These are phyloP conservation scores for Lantana camara DNA, from an alignment of 257 asterid genomes.

Conservation along the genomic window DNA sequence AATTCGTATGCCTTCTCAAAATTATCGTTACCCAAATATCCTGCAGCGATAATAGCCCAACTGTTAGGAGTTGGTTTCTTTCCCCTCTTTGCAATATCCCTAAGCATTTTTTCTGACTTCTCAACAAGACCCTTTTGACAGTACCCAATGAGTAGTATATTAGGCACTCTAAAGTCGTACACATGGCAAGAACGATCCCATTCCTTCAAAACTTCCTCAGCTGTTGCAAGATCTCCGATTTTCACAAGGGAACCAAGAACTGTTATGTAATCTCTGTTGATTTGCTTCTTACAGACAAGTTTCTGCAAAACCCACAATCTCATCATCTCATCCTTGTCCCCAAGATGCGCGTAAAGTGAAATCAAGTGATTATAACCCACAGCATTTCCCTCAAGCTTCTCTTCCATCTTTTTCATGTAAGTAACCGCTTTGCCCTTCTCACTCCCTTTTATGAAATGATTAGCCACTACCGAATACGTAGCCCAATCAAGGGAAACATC, in stretches of 20 bases:
- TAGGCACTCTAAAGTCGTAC: conserved; percentile 57
- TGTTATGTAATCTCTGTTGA: conserved; percentile 59
- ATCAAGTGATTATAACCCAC: conserved; percentile 62
- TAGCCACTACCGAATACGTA: conserved; percentile 53
- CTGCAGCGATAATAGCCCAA: conserved; percentile 58
- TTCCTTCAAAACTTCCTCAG: conserved; percentile 46
- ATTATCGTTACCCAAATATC: conserved; percentile 38
- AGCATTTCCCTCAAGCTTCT: conserved; percentile 42
- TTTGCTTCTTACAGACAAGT: conserved; percentile 52
- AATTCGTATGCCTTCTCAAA: conserved; percentile 56
- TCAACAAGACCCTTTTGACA: conserved; percentile 52
- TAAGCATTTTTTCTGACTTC: conserved; percentile 51
- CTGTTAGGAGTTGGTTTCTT: conserved; percentile 53
- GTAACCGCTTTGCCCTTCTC: conserved; percentile 46
- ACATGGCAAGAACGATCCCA: conserved; percentile 55
- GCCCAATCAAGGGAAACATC: conserved; percentile 48
- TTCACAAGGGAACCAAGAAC: conserved; percentile 57
- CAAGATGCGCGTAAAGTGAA: conserved; percentile 53
- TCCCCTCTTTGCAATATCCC: conserved; percentile 39
- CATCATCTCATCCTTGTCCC: conserved; percentile 49
- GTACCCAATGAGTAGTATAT: conserved; percentile 56
- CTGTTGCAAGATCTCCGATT: conserved; percentile 54
- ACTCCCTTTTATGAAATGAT: conserved; percentile 43
- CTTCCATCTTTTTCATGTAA: conserved; percentile 53
- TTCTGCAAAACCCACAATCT: conserved; percentile 63